Base-by-base conservation (phyloP, 169 alveolate species). In the Plasmodium berghei region DNA sequence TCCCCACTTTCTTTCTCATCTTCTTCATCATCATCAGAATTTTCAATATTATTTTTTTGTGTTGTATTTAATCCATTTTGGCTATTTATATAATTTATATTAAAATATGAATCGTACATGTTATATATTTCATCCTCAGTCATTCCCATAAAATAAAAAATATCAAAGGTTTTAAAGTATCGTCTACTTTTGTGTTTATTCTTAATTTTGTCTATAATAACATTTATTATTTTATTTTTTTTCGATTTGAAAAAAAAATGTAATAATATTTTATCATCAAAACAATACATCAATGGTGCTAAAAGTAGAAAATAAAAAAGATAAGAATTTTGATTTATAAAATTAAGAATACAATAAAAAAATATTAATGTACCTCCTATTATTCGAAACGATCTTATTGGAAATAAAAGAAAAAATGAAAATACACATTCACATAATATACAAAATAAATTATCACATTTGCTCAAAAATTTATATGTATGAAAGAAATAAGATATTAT, bases 281-380 rank as follows among this genome's bases (percentile, higher is more conserved):
- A 83, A 20, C 90, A 83, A 83, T 40, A 83, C 77, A 62, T 62
- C 6, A 83, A 55, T 6, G 90, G 90, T n/a, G 90, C 90, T 9
- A 83, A 9, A 8, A 83, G 62, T 16, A 83, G 45, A 34, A 83
- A 56, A n/a, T 83, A 83, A 56, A 67, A 83, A 9, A 83, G 49
- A 58, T 83, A 83, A 0, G 85, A 83, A 83, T 83, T 83, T 18
- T 73, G 86, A 1, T 56, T 42, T 4, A 83, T 1, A 12, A 83
- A 83, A 69, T 83, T 83, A 10, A 83, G 14, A 6, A 83, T 6
- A 34, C 90, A 83, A 48, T 83, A 83, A 1, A 83, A 40, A 9
- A 83, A 48, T 2, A 83, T 66, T 16, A 83, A 20, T 20, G 16
- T 6, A 5, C 90, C 90, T 28, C 86, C 80, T 20, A 83, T 40